Evolutionary conservation across 2,329 filamentous ascomycete genomes (phyloP).

Genomic region (Colletotrichum tropicicola): DNA sequence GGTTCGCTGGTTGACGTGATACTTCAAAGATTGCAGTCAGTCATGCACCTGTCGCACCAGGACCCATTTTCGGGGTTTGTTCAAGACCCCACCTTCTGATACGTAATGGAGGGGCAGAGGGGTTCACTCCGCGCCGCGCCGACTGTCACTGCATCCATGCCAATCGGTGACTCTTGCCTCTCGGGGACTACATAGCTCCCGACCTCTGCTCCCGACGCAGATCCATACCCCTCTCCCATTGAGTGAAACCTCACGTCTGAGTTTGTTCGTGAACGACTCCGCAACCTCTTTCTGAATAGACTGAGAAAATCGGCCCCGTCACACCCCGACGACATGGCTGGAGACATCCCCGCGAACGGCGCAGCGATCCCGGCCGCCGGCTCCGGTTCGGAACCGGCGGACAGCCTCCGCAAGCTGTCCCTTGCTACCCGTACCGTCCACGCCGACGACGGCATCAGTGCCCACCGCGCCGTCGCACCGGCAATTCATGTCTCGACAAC

Average conservation of each 20-base stretch:
- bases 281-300: too few relatives aligned
- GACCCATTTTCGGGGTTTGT: constrained; percentile 29
- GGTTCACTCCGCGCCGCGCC: not conserved
- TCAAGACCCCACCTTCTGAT: constrained; percentile 20
- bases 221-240: not conserved
- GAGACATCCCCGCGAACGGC: constrained; percentile 4
- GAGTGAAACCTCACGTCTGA: too few relatives aligned
- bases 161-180: not conserved
- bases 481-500: constrained; percentile 92
- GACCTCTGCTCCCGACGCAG: not conserved
- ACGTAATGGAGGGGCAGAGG: constrained; percentile 23
- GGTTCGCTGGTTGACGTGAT: constrained; percentile 14
- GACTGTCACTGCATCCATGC: not conserved
- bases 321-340: constrained; percentile 1
- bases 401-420: constrained; percentile 50
- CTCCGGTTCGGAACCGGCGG: not conserved
- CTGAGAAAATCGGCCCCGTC: not conserved
- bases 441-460: constrained; percentile 81
- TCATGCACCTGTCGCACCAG: constrained; percentile 26
- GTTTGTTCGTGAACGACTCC: too few relatives aligned
- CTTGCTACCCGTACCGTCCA: constrained; percentile 81
- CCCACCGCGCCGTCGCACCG: constrained; percentile 83
- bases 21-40: not conserved
- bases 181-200: not conserved
- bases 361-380: not conserved